Conservation (phyloP, 805 yeast species). For the Kodamaea laetipori region DNA sequence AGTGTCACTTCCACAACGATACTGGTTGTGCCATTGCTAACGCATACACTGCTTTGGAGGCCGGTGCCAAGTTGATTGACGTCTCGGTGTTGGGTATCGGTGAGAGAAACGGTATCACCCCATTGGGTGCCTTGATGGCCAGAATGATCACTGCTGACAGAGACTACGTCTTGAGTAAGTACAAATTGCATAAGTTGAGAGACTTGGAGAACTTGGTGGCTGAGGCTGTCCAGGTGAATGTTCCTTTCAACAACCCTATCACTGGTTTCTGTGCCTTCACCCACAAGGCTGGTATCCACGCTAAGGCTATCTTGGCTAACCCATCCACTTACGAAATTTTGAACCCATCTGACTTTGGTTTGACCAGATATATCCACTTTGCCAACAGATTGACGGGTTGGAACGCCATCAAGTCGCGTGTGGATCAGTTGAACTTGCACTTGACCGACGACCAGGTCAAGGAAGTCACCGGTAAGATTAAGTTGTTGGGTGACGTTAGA, state of each 20-base stretch:
- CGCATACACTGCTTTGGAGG: slow-evolving; percentile 97
- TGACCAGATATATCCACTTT: slow-evolving; percentile 94
- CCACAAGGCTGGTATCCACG: slow-evolving; percentile 99
- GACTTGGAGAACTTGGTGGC: slow-evolving; percentile 96
- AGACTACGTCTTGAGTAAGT: slow-evolving; percentile 90
- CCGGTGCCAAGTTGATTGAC: slow-evolving; percentile 93
- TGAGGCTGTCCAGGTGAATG: slow-evolving; percentile 93
- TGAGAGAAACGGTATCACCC: slow-evolving; percentile 98
- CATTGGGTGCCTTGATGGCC: slow-evolving; percentile 97
- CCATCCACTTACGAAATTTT: slow-evolving; percentile 98
- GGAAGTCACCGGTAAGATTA: slow-evolving; percentile 92
- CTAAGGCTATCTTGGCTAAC: slow-evolving; percentile 96
- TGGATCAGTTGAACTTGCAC: slow-evolving; percentile 90
- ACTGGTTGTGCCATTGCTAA: slow-evolving; percentile 99
- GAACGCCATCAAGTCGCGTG: slow-evolving; percentile 98
- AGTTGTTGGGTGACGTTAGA: slow-evolving; percentile 92
- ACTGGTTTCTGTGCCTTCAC: slow-evolving; percentile 99
- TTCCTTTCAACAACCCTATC: slow-evolving; percentile 97
- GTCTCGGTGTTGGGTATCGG: slow-evolving; percentile 97
- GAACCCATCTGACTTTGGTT: slow-evolving; percentile 93
- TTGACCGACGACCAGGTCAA: slow-evolving; percentile 91
- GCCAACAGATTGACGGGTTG: slow-evolving; percentile 98
- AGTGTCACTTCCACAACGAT: slow-evolving; percentile 98
- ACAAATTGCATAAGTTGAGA: slow-evolving; percentile 92
- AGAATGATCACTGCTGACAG: slow-evolving; percentile 99